A percentile compares a stretch with the other conserved stretches of the same genome.
These are phyloP conservation scores for Pseudogymnoascus sp. DNA, from an alignment of 2,329 filamentous ascomycete genomes.

Conservation along the genomic window DNA sequence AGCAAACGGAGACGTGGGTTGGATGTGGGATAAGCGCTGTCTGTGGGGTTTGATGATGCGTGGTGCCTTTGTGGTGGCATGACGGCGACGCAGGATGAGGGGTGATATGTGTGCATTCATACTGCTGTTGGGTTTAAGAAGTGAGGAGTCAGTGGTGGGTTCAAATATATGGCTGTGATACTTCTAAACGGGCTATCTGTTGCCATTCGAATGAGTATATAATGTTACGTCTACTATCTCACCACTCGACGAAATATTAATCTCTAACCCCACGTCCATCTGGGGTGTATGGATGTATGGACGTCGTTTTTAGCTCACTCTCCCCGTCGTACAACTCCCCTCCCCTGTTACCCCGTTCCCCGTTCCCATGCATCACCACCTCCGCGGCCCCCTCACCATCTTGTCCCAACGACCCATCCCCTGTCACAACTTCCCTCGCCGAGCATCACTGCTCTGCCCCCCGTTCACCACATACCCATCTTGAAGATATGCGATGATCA, in stretches of 20 bases:
- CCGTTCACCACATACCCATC: background rate
- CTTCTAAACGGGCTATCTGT: too few relatives aligned
- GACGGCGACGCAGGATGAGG: background rate
- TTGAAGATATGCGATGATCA: background rate
- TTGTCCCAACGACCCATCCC: background rate
- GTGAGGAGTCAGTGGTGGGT: background rate
- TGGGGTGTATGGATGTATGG: background rate
- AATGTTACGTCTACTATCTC: too few relatives aligned
- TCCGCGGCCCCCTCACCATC: background rate
- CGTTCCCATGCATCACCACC: background rate
- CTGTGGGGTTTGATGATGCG: background rate
- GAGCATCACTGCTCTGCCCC: too few relatives aligned
- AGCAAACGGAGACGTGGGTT: background rate
- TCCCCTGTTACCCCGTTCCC: background rate
- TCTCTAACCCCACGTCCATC: background rate
- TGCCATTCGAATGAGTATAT: too few relatives aligned
- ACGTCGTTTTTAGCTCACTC: background rate
- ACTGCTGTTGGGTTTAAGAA: background rate
- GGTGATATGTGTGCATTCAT: background rate
- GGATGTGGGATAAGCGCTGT: background rate
- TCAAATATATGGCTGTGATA: background rate
- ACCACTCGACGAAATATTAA: background rate
- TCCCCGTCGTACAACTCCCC: background rate
- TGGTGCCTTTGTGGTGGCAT: background rate
- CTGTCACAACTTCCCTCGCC: background rate